Base-by-base conservation (phyloP, 257 asterid genomes). In the Lycium ferocissimum region DNA sequence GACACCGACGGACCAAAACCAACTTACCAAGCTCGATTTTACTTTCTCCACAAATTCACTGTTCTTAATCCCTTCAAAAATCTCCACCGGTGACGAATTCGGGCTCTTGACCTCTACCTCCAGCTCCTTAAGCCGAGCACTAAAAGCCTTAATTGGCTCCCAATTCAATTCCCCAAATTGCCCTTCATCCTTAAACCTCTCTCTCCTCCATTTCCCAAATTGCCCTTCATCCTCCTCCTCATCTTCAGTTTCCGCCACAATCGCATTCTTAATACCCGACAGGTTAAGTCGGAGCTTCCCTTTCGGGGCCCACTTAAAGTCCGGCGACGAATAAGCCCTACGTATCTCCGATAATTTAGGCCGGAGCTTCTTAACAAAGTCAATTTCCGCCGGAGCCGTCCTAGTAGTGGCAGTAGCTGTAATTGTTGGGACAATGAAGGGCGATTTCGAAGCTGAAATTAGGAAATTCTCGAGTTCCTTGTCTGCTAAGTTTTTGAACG, bases 291-390 rank as follows among this genome's bases (percentile, higher is more conserved):
- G 88, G 83, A 95, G 91, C 89, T 82, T 91, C 80, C 92, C 91
- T 86, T 89, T 88, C 49, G 88, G 88, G 83, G 89, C 90, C 86
- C 93, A 93, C 88, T 92, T 96, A 88, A 96, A 95, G 79, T 95
- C 98, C 80, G 98, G 98, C 13, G 96, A 92, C 38, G 98, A 97
- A 82, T 97, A 95, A 33, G 93, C 95, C 91, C 98, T 90, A 81
- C 98, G 91, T 84, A 97, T 54, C 83, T 95, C 97, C 26, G 92
- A 92, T 3, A 97, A 67, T 65, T 94, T 97, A 49, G 99, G 99
- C 88, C 89, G 93, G 5, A 97, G 92, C 91, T 79, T 94, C 94
- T 89, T 97, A 22, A 97, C 96, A 70, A 95, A 97, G 33, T 97
- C 98, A 10, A 93, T 90, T 81, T 94, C 98, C 58, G 94, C 93